Conservation (phyloP, 2,329 filamentous ascomycete species). For the Cryoendolithus antarcticus region DNA sequence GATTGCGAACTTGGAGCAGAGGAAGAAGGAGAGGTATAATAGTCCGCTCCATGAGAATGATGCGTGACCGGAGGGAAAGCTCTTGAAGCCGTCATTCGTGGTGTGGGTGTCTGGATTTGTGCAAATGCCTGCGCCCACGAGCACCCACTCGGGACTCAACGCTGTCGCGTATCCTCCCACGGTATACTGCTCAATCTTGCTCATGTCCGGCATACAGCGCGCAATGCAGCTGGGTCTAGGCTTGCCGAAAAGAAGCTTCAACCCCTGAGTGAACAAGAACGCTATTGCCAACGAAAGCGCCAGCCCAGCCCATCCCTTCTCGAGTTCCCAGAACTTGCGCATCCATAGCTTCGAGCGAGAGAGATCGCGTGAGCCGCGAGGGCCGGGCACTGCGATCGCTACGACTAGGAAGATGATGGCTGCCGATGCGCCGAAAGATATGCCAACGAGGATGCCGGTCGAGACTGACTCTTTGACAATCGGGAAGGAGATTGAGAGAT, state of each 20-base stretch:
- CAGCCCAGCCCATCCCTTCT: slow-evolving; percentile 71
- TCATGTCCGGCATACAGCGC: slow-evolving; percentile 64
- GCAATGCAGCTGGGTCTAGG: slow-evolving; percentile 52
- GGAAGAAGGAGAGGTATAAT: slow-evolving; percentile 74
- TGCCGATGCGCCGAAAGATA: slow-evolving; percentile 51
- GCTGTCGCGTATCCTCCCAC: slow-evolving; percentile 48
- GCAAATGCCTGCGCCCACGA: slow-evolving; percentile 72
- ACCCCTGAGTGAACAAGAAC: slow-evolving; percentile 71
- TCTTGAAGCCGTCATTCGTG: slow-evolving; percentile 73
- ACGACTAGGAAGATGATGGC: slow-evolving; percentile 56
- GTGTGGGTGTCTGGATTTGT: slow-evolving; percentile 45
- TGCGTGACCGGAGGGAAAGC: slow-evolving; percentile 67
- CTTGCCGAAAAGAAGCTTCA: slow-evolving; percentile 64
- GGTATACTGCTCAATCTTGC: slow-evolving; percentile 44
- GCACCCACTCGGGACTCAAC: slow-evolving; percentile 45
- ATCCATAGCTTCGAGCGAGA: slow-evolving; percentile 50
- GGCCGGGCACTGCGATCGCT: slow-evolving; percentile 58
- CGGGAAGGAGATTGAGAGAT: slow-evolving; percentile 74
- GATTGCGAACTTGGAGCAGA: slow-evolving; percentile 71
- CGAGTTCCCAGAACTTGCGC: slow-evolving; percentile 82
- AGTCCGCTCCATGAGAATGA: slow-evolving; percentile 67
- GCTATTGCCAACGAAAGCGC: slow-evolving; percentile 57
- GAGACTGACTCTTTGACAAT: slow-evolving; percentile 61
- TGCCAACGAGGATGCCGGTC: slow-evolving; percentile 50
- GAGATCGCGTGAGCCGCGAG: slow-evolving; percentile 38